A percentile compares a stretch with the other conserved stretches of the same genome.
Evolutionary conservation across 2,329 filamentous ascomycete genomes (phyloP).

Genomic region (Trichoderma koningiopsis): DNA sequence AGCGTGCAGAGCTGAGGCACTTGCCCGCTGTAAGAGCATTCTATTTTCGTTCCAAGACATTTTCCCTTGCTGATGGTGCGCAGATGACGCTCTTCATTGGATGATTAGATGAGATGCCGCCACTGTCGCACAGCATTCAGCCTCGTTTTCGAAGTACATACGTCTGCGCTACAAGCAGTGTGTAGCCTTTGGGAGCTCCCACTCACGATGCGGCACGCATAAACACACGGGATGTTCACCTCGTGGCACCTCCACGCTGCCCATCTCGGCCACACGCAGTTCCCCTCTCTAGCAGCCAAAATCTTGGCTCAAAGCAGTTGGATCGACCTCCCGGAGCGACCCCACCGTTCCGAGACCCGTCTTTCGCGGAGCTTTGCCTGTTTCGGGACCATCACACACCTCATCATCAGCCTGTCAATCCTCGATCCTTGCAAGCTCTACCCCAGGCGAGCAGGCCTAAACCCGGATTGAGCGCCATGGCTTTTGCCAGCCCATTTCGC

Average conservation of each 20-base stretch:
- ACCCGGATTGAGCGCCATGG: slow-evolving; percentile 11
- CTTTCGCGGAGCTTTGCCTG: slow-evolving; percentile 25
- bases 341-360: slow-evolving; percentile 26
- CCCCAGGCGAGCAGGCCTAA: slow-evolving; percentile 4
- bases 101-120: not conserved
- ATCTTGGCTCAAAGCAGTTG: slow-evolving; percentile 15
- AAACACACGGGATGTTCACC: slow-evolving; percentile 18
- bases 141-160: not conserved
- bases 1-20: not conserved
- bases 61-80: not conserved
- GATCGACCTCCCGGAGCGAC: slow-evolving; percentile 17
- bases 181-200: not conserved
- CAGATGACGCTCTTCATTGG: not conserved
- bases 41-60: not conserved
- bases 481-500: slow-evolving; percentile 26
- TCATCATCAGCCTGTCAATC: slow-evolving; percentile 21
- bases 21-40: not conserved
- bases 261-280: slow-evolving; percentile 9
- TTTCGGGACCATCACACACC: slow-evolving; percentile 22
- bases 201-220: not conserved
- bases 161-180: not conserved
- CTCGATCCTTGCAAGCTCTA: not conserved
- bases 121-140: slow-evolving; percentile 12
- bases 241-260: slow-evolving; percentile 21
- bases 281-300: slow-evolving; percentile 7